Evolutionary conservation across 176 grass and related monocot genomes (phyloP).

Genomic region (Echinochloa phyllopogon): DNA sequence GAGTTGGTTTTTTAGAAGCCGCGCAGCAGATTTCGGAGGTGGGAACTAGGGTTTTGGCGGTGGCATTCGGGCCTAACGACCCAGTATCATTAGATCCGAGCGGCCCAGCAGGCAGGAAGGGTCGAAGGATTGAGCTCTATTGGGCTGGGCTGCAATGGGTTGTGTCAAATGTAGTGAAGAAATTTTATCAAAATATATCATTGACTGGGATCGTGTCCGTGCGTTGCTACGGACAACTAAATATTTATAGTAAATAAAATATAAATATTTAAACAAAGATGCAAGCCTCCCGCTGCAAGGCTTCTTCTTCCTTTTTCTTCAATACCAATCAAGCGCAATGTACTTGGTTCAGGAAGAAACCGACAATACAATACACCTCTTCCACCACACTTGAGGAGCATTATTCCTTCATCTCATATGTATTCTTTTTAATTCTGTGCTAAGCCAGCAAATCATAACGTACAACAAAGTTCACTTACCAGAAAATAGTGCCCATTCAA

Average conservation of each 20-base stretch:
- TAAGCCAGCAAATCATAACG: not conserved
- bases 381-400: not conserved
- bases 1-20: not conserved
- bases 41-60: conserved; percentile 36
- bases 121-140: not conserved
- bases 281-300: not conserved
- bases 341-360: no score
- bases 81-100: not conserved
- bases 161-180: not conserved
- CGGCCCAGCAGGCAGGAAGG: not conserved
- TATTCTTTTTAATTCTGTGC: not conserved
- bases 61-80: not conserved
- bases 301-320: not conserved
- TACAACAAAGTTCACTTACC: no score
- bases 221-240: no score
- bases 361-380: no score
- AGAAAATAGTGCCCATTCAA: not conserved
- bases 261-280: no score
- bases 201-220: no score
- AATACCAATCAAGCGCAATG: no score
- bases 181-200: no score
- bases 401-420: no score
- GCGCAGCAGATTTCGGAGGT: not conserved
- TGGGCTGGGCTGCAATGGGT: not conserved
- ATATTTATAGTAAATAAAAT: no score